These are phyloP conservation scores for Trichoderma polysporum DNA, from an alignment of 2,329 filamentous ascomycete genomes.

Conservation along the genomic window DNA sequence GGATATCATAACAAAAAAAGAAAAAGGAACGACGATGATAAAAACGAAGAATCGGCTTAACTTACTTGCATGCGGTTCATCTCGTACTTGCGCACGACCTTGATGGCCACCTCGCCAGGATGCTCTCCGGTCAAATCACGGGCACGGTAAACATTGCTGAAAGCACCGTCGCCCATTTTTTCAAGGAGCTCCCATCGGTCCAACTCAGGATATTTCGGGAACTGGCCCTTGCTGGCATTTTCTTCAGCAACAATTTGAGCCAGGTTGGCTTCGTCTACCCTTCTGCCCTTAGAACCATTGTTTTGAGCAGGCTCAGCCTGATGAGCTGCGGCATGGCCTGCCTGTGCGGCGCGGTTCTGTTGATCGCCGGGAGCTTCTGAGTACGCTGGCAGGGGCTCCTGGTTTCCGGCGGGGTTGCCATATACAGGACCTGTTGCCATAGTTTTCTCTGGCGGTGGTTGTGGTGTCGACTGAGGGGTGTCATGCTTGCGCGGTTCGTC, in stretches of 20 bases:
- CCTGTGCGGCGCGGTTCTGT: conserved; percentile 68
- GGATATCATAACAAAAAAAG: conserved; percentile 25
- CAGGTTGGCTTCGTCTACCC: conserved; percentile 65
- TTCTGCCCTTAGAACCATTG: conserved; percentile 34
- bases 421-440: conserved; percentile 50
- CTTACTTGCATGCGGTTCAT: conserved; percentile 99
- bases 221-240: conserved; percentile 78
- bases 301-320: conserved; percentile 57
- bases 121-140: conserved; percentile 69
- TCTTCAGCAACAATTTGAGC: conserved; percentile 90
- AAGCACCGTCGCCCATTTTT: conserved; percentile 99
- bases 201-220: conserved; percentile 60
- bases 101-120: conserved; percentile 90
- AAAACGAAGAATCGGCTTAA: conserved; percentile 35
- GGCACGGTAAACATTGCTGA: conserved; percentile 97
- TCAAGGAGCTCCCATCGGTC: conserved; percentile 77
- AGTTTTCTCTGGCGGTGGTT: conserved; percentile 54
- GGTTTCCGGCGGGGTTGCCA: conserved; percentile 37
- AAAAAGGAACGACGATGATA: conserved; percentile 24
- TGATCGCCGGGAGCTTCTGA: conserved; percentile 60
- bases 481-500: conserved; percentile 55
- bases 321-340: conserved; percentile 63
- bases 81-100: conserved; percentile 97
- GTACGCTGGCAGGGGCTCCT: conserved; percentile 59
- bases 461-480: conserved; percentile 46